phyloP scores from a whole-genome alignment of 495 filamentous ascomycete genomes.

The Podospora bellae-mahoneyi region DNA sequence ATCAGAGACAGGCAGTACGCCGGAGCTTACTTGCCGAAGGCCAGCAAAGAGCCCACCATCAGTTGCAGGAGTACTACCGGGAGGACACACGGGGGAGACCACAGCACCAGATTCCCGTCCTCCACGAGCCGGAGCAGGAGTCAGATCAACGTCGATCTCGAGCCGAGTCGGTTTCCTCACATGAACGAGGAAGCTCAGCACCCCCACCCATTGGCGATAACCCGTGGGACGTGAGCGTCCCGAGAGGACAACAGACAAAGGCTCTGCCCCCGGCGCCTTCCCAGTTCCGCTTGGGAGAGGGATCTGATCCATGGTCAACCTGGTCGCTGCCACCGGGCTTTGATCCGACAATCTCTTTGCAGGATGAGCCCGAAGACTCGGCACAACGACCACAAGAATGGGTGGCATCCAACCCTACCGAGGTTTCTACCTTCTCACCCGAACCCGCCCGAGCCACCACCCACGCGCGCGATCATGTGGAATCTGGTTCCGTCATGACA shows the following conservation, averaged over 20 bases:
- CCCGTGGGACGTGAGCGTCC: slow-evolving; percentile 39
- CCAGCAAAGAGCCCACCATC: slow-evolving; percentile 23
- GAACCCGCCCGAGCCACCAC: slow-evolving; percentile 17
- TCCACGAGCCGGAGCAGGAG: slow-evolving; percentile 26
- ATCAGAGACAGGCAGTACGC: slow-evolving; percentile 28
- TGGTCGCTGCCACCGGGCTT: slow-evolving; percentile 36
- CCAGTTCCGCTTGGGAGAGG: slow-evolving; percentile 45
- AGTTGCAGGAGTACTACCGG: slow-evolving; percentile 35
- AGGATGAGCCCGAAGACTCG: slow-evolving; percentile 19
- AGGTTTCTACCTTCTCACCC: slow-evolving; percentile 32
- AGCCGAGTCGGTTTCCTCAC: slow-evolving; percentile 30
- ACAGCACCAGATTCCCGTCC: slow-evolving; percentile 23
- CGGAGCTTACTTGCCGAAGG: slow-evolving; percentile 8
- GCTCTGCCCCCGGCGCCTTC: slow-evolving; percentile 40
- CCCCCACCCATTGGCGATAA: slow-evolving; percentile 44
- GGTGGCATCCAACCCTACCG: slow-evolving; percentile 22
- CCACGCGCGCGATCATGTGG: background rate
- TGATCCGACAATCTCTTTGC: slow-evolving; percentile 20
- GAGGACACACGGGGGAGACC: slow-evolving; percentile 13
- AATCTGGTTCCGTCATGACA: background rate
- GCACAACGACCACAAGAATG: slow-evolving; percentile 5
- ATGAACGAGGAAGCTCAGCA: slow-evolving; percentile 44
- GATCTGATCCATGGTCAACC: slow-evolving; percentile 44
- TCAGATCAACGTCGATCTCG: slow-evolving; percentile 24
- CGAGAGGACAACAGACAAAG: slow-evolving; percentile 19